These are phyloP conservation scores for Dictyostelium discoideum DNA, from an alignment of 78 protist species.

Conservation along the genomic window DNA sequence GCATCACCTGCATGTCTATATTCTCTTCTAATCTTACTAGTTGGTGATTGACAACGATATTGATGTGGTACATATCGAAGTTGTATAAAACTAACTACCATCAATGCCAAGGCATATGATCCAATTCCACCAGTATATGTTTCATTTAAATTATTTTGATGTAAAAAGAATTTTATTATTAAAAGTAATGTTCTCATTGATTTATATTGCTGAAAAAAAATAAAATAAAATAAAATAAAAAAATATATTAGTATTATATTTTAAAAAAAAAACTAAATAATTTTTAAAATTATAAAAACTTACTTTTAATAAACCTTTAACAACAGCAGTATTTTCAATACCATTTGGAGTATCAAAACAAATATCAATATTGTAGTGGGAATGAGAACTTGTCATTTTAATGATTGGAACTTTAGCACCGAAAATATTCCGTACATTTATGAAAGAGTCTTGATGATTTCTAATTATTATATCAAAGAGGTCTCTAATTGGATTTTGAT, in stretches of 20 bases:
- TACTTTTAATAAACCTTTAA: constrained; percentile 40
- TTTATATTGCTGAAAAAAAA: constrained; percentile 12
- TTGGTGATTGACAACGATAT: background rate
- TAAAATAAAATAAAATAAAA: background rate
- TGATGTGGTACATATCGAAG: constrained; percentile 41
- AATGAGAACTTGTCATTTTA: constrained; percentile 23
- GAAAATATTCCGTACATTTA: constrained; percentile 70
- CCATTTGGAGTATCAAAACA: constrained; percentile 79
- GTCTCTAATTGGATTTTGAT: constrained; percentile 41
- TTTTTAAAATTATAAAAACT: background rate
- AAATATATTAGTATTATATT: background rate
- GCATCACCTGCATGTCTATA: constrained; percentile 54
- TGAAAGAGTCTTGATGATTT: constrained; percentile 18
- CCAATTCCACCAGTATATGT: constrained; percentile 93
- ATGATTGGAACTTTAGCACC: constrained; percentile 87
- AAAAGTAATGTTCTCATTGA: constrained; percentile 64
- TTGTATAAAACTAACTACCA: constrained; percentile 82
- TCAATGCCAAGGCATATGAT: constrained; percentile 85
- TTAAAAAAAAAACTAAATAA: background rate
- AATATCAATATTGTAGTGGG: constrained; percentile 75
- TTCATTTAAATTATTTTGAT: constrained; percentile 87
- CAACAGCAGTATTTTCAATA: constrained; percentile 64
- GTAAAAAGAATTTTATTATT: constrained; percentile 85
- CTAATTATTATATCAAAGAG: background rate
- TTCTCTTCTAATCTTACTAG: background rate